A percentile compares a stretch with the other conserved stretches of the same genome.
These are phyloP conservation scores for Cercospora sp. DNA, from an alignment of 2,329 filamentous ascomycete genomes.

Conservation along the genomic window DNA sequence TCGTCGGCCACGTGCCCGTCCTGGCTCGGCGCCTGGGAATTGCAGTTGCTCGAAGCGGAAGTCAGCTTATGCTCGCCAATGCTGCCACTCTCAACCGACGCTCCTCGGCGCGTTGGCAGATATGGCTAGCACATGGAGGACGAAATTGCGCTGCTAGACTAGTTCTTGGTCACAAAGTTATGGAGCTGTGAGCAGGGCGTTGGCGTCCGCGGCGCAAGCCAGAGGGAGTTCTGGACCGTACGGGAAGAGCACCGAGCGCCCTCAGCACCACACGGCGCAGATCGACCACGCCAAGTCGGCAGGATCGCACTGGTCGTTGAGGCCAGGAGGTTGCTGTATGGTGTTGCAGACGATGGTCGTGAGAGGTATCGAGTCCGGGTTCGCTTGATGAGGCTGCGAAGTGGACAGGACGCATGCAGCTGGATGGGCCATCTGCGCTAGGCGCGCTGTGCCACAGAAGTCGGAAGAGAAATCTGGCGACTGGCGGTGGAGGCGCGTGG, in stretches of 20 bases:
- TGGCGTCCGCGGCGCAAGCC: not conserved
- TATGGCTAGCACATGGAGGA: not conserved
- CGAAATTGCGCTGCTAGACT: not conserved
- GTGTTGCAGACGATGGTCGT: not conserved
- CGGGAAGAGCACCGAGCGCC: not conserved
- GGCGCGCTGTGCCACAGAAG: constrained; percentile 3
- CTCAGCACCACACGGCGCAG: not conserved
- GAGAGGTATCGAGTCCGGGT: not conserved
- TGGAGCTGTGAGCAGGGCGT: not conserved
- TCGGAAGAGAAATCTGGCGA: not conserved
- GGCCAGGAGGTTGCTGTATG: not conserved
- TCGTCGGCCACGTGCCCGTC: not conserved
- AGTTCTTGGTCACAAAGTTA: not conserved
- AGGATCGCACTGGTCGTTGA: not conserved
- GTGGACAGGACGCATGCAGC: not conserved
- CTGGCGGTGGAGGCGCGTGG: not conserved
- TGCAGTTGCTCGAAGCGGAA: not conserved
- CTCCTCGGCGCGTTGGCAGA: not conserved
- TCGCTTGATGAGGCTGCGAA: not conserved
- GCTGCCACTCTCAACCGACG: not conserved
- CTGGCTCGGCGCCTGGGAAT: not conserved
- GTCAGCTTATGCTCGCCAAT: not conserved
- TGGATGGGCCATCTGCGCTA: not conserved
- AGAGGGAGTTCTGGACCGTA: not conserved
- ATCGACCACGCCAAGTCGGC: not conserved